A percentile compares a stretch with the other conserved stretches of the same genome.
phyloP scores from a whole-genome alignment of 1,284 basidiomycete genomes.

The Waitea zeae region DNA sequence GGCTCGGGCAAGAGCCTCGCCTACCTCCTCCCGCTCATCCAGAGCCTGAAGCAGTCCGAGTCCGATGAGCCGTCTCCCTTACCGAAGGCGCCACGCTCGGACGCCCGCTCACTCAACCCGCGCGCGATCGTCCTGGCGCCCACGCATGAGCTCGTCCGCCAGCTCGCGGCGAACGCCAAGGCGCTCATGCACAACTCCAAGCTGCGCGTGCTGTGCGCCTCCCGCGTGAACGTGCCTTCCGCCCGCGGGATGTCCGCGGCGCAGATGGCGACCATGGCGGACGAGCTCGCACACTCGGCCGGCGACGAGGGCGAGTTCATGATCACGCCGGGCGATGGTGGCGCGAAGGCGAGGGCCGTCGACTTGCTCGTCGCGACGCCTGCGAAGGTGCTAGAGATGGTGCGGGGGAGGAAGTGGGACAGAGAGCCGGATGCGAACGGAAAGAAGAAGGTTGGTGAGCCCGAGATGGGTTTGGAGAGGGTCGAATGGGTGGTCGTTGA shows the following conservation, averaged over 20 bases:
- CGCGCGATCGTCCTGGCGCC: constrained; percentile 70
- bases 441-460: constrained; percentile 18
- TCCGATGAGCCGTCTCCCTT: constrained; percentile 2
- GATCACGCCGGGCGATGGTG: constrained; percentile 7
- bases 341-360: constrained; percentile 20
- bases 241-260: constrained; percentile 22
- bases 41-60: constrained; percentile 55
- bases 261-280: constrained; percentile 27
- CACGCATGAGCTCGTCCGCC: constrained; percentile 75
- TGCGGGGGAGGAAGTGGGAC: constrained; percentile 45
- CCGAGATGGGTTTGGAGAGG: constrained; percentile 38
- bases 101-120: constrained; percentile 27
- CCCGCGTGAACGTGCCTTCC: constrained; percentile 34
- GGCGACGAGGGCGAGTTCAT: constrained; percentile 14
- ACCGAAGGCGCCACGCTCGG: neutral
- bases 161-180: constrained; percentile 61
- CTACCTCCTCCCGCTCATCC: constrained; percentile 69
- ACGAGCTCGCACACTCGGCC: constrained; percentile 9
- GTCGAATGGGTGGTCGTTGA: constrained; percentile 80
- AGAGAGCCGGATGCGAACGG: constrained; percentile 9
- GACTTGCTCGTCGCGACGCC: constrained; percentile 72
- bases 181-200: constrained; percentile 56
- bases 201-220: constrained; percentile 56
- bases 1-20: constrained; percentile 86
- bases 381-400: constrained; percentile 55